phyloP scores from a whole-genome alignment of 2,329 filamentous ascomycete species.

The Sporothrix schenckii region DNA sequence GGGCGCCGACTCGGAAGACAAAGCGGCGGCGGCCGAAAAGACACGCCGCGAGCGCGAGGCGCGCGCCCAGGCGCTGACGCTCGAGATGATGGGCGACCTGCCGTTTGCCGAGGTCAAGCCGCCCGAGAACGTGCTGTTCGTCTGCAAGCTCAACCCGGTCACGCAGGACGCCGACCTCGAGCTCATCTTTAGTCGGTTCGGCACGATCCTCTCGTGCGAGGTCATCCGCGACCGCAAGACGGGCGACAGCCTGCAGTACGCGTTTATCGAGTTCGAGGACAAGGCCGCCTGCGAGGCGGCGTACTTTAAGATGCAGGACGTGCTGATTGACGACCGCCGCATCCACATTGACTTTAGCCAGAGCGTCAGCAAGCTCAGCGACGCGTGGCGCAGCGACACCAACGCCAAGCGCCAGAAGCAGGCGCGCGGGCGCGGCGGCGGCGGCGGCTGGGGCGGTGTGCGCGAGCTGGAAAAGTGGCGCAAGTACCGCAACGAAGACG shows the following conservation, averaged over 20 bases:
- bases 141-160: constrained; percentile 97
- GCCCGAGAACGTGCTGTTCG: constrained; percentile 94
- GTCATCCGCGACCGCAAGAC: constrained; percentile 93
- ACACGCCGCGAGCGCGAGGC: constrained; percentile 85
- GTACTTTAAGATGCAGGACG: constrained; percentile 98
- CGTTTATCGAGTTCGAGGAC: constrained; percentile 95
- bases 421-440: constrained; percentile 53
- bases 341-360: constrained; percentile 99
- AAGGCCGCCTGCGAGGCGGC: constrained; percentile 91
- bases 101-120: constrained; percentile 97
- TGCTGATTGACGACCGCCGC: constrained; percentile 93
- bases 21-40: constrained; percentile 68
- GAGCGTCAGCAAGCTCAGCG: constrained; percentile 83
- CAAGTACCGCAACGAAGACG: constrained; percentile 77
- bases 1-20: constrained; percentile 68
- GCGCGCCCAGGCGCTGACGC: constrained; percentile 86
- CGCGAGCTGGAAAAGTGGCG: constrained; percentile 83
- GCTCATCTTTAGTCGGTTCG: constrained; percentile 95
- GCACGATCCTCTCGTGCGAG: constrained; percentile 92
- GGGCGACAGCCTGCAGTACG: constrained; percentile 93
- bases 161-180: constrained; percentile 93
- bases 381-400: constrained; percentile 83
- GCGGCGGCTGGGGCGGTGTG: constrained; percentile 88
- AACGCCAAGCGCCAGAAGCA: constrained; percentile 72
- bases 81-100: constrained; percentile 97